A percentile compares a stretch with the other conserved stretches of the same genome.
phyloP scores from a whole-genome alignment of 768 basidiomycete species.

The Cyathus striatus region DNA sequence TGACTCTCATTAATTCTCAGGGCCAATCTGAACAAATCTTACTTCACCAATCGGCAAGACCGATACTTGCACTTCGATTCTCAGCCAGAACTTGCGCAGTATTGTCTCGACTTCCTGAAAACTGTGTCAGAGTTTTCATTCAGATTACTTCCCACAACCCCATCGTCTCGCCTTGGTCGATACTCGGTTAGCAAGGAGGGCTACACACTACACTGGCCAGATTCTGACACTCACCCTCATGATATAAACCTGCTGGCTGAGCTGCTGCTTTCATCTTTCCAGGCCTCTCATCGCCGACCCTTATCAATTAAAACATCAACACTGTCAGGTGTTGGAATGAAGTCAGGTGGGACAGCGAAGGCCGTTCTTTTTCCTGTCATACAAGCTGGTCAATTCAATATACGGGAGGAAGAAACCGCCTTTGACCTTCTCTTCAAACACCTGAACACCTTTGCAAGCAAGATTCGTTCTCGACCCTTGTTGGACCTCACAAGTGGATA shows the following conservation, averaged over 20 bases:
- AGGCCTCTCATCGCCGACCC: slow-evolving; percentile 30
- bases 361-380: slow-evolving; percentile 77
- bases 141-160: slow-evolving; percentile 27
- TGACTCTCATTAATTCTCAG: slow-evolving; percentile 33
- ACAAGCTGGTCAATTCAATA: slow-evolving; percentile 83
- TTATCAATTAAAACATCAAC: slow-evolving; percentile 1
- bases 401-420: slow-evolving; percentile 78
- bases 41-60: slow-evolving; percentile 94
- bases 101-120: slow-evolving; percentile 76
- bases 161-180: slow-evolving; percentile 8
- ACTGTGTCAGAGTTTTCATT: slow-evolving; percentile 73
- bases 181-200: slow-evolving; percentile 30
- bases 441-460: slow-evolving; percentile 18
- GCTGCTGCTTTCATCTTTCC: slow-evolving; percentile 53
- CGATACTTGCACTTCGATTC: slow-evolving; percentile 76
- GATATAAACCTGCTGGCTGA: slow-evolving; percentile 58
- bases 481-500: slow-evolving; percentile 93
- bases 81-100: slow-evolving; percentile 66
- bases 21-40: slow-evolving; percentile 89
- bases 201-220: slow-evolving; percentile 64
- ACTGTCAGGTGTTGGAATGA: slow-evolving; percentile 11
- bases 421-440: slow-evolving; percentile 55
- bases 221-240: slow-evolving; percentile 61
- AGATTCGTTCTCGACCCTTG: slow-evolving; percentile 27
- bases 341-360: slow-evolving; percentile 13